Evolutionary conservation across 805 yeast species (phyloP).

Genomic region (Pichia nakasei): DNA sequence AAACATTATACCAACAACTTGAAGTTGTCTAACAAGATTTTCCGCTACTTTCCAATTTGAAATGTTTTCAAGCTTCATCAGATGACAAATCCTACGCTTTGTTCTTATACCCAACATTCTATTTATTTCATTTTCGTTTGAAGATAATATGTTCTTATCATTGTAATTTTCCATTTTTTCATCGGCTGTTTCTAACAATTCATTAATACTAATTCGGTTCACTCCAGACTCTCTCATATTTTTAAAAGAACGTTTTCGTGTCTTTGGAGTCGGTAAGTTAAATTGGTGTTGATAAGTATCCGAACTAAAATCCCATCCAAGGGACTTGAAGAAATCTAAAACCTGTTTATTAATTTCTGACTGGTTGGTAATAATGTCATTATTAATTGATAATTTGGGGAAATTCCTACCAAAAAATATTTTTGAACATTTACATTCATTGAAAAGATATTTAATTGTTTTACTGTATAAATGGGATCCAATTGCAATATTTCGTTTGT

Average conservation of each 20-base stretch:
- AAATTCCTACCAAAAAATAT: conserved; percentile 49
- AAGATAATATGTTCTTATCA: too few relatives aligned
- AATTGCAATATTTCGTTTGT: conserved; percentile 21
- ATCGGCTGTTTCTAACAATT: neutral
- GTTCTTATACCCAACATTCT: neutral
- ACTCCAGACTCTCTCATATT: neutral
- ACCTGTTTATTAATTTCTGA: conserved; percentile 26
- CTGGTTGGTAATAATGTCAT: conserved; percentile 51
- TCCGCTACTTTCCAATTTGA: conserved; percentile 45
- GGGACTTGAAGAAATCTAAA: conserved; percentile 32
- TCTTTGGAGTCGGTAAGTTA: too few relatives aligned
- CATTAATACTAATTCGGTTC: conserved; percentile 1
- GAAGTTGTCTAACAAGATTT: conserved; percentile 46
- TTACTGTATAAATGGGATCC: conserved; percentile 2
- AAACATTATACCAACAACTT: conserved; percentile 51
- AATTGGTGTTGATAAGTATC: conserved; percentile 19
- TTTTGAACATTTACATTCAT: conserved; percentile 23
- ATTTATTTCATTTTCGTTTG: neutral
- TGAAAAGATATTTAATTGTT: conserved; percentile 13
- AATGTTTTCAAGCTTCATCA: conserved; percentile 33
- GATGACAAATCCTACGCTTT: conserved; percentile 9
- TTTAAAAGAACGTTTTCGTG: too few relatives aligned
- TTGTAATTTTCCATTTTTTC: too few relatives aligned
- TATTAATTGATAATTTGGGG: conserved; percentile 42
- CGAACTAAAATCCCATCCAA: conserved; percentile 37